Base-by-base conservation (phyloP, 2,329 filamentous ascomycete species). In the Aureobasidium melanogenum region DNA sequence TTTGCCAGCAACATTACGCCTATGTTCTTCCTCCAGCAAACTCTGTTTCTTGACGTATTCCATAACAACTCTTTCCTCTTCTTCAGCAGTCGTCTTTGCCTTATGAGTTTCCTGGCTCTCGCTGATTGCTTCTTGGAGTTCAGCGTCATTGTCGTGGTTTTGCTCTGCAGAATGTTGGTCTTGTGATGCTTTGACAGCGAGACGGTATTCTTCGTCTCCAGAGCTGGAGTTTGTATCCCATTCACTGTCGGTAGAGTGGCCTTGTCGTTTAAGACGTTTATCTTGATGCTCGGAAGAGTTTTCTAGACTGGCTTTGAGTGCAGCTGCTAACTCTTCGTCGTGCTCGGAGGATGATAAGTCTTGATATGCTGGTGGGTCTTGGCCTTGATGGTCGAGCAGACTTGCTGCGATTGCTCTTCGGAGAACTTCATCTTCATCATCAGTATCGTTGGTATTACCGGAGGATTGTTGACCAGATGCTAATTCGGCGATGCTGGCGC, bases 1-100 rank as follows among this genome's bases (percentile, higher is more conserved):
- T 66, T 64, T 64, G 58, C 64, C 64, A 60, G 63, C 64, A 62
- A 62, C 64, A 59, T 61, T 68, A 5, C 15, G n/a, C 44, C 69
- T 65, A 65, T 78, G 73, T 69, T 85, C 79, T 65, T 86, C 85
- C 73, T 93, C 89, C 0, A 82, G 79, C 44, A 90, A 70, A 71
- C 87, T 91, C 75, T 91, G 87, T 76, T 85, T 88, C 78, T 87
- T 88, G 43, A 91, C 81, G 71, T 89, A 91, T 67, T 91, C 87
- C 70, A 92, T 72, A 9, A 91, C 83, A 62, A 88, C 84, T 61
- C 90, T 83, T 69, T 92, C 88, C 69, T 91, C 88, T 72, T 28
- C 82, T 79, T 73, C 71, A 67, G 70, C 71, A 8, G 24, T 47
- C 10, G 41, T 47, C 1, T n/a, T 9, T 61, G 65, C 63, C 65